Conservation (phyloP, 495 filamentous ascomycete species). For the Aspergillus funiculosus region DNA sequence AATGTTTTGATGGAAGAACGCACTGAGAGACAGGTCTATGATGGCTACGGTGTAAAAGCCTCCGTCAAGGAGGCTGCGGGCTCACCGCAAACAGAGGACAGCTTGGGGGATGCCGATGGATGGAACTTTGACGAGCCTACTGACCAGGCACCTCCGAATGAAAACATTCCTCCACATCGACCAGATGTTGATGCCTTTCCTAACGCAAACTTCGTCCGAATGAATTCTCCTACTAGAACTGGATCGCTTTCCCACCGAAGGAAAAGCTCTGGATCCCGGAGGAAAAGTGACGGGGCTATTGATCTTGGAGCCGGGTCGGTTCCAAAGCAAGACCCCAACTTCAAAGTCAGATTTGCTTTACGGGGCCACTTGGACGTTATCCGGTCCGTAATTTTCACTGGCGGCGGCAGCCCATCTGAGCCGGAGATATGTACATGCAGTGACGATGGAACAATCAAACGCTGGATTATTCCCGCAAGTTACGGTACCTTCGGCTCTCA, state of each 20-base stretch:
- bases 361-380: constrained; percentile 92
- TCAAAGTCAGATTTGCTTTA: constrained; percentile 89
- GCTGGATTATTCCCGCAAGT: constrained; percentile 86
- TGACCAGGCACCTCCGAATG: constrained; percentile 38
- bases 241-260: constrained; percentile 67
- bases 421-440: constrained; percentile 96
- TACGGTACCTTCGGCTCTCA: constrained; percentile 57
- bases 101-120: constrained; percentile 57
- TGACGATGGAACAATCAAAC: constrained; percentile 91
- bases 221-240: constrained; percentile 67
- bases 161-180: constrained; percentile 52
- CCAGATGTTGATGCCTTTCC: constrained; percentile 85
- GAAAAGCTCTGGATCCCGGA: constrained; percentile 72
- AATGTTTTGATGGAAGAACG: constrained; percentile 48
- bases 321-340: constrained; percentile 57
- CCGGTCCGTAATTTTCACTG: constrained; percentile 89
- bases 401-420: constrained; percentile 87
- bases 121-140: constrained; percentile 86
- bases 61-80: constrained; percentile 32
- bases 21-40: constrained; percentile 51
- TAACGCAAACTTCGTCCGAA: constrained; percentile 65
- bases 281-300: constrained; percentile 49
- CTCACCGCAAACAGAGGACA: constrained; percentile 33
- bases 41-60: constrained; percentile 49
- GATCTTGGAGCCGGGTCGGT: constrained; percentile 33